Conservation (phyloP, 257 asterid species). For the Scutellaria barbata region DNA sequence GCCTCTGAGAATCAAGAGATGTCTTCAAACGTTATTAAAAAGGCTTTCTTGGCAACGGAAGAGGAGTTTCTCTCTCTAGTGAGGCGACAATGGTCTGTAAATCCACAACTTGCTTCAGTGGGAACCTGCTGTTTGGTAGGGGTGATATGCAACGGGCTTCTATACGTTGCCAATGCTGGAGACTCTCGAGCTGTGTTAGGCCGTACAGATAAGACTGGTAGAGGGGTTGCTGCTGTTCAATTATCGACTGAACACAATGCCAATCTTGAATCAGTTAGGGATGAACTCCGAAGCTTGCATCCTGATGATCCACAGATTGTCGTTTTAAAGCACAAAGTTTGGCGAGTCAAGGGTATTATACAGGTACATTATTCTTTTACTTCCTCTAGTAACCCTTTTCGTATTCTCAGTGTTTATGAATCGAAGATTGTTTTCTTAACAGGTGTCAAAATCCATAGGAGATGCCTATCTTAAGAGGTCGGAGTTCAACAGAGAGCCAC, state of each 20-base stretch:
- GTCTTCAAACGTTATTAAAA: slow-evolving; percentile 67
- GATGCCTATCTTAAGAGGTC: slow-evolving; percentile 89
- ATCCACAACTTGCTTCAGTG: slow-evolving; percentile 86
- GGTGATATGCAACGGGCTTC: slow-evolving; percentile 71
- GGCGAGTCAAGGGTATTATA: slow-evolving; percentile 97
- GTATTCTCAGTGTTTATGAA: background rate
- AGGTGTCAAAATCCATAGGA: slow-evolving; percentile 95
- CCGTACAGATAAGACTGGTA: slow-evolving; percentile 53
- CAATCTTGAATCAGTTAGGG: slow-evolving; percentile 68
- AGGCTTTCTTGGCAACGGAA: slow-evolving; percentile 86
- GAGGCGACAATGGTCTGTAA: slow-evolving; percentile 68
- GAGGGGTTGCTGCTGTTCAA: slow-evolving; percentile 70
- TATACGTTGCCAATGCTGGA: slow-evolving; percentile 87
- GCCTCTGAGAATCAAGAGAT: slow-evolving; percentile 74
- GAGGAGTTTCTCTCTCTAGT: slow-evolving; percentile 81
- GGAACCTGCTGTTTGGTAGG: slow-evolving; percentile 97
- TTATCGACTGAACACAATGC: slow-evolving; percentile 91
- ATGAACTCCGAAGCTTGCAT: slow-evolving; percentile 72
- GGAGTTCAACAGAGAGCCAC: slow-evolving; percentile 84
- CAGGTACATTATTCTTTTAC: slow-evolving; percentile 56
- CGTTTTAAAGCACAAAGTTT: slow-evolving; percentile 81
- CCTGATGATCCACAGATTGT: slow-evolving; percentile 87
- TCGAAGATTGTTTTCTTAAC: slow-evolving; percentile 21
- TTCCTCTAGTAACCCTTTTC: background rate
- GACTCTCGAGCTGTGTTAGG: slow-evolving; percentile 93